These are phyloP conservation scores for Nidularia pulvinata DNA, from an alignment of 768 basidiomycete species.

Conservation along the genomic window DNA sequence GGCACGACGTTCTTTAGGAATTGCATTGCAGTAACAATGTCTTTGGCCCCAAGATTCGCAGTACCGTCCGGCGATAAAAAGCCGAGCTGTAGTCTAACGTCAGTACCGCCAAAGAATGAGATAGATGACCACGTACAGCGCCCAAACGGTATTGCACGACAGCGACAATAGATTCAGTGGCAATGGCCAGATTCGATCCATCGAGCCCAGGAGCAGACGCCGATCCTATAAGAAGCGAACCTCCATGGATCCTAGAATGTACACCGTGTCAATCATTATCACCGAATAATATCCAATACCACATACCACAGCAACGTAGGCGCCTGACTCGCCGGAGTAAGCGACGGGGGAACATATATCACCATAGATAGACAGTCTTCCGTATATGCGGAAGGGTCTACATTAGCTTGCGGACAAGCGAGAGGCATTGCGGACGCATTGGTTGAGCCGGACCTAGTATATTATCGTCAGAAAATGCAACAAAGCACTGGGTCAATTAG, in stretches of 20 bases:
- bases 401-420: slow-evolving; percentile 67
- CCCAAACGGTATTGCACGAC: slow-evolving; percentile 88
- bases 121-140: slow-evolving; percentile 39
- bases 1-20: slow-evolving; percentile 60
- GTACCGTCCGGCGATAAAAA: slow-evolving; percentile 70
- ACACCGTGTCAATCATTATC: neutral
- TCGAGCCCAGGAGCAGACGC: slow-evolving; percentile 74
- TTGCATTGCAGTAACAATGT: slow-evolving; percentile 62
- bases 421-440: slow-evolving; percentile 60
- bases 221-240: slow-evolving; percentile 74
- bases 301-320: slow-evolving; percentile 66
- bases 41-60: slow-evolving; percentile 73
- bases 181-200: slow-evolving; percentile 71
- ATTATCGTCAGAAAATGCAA: slow-evolving; percentile 1
- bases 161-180: slow-evolving; percentile 75
- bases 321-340: slow-evolving; percentile 24
- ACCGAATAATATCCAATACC: neutral
- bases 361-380: slow-evolving; percentile 88
- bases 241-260: slow-evolving; percentile 75
- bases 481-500: neutral
- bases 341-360: slow-evolving; percentile 61
- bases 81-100: slow-evolving; percentile 50
- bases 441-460: slow-evolving; percentile 43
- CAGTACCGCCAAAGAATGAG: slow-evolving; percentile 1
- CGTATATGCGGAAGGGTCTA: slow-evolving; percentile 45